Evolutionary conservation across 345 rosid species (phyloP).

Genomic region (Erysimum cheiranthoides): DNA sequence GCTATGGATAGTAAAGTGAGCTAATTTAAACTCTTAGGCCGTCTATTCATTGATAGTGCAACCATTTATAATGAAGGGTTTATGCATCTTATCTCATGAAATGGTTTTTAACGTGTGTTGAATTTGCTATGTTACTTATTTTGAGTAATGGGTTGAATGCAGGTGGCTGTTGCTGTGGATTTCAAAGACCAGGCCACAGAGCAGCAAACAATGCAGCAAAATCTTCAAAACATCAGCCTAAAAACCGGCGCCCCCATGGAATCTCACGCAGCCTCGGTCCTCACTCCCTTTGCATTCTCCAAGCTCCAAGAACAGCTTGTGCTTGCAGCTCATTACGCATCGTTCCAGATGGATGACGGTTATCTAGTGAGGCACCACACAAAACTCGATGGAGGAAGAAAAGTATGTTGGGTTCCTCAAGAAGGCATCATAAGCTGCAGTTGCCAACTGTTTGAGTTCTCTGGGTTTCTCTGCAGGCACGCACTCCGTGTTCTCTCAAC

Average conservation of each 20-base stretch:
- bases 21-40: constrained; percentile 13
- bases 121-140: neutral
- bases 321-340: constrained; percentile 92
- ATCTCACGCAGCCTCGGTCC: constrained; percentile 83
- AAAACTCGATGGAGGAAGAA: constrained; percentile 88
- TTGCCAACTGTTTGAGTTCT: constrained; percentile 93
- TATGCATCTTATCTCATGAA: neutral
- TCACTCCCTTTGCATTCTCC: constrained; percentile 94
- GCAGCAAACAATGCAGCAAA: constrained; percentile 97
- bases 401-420: constrained; percentile 86
- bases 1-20: constrained; percentile 15
- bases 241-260: constrained; percentile 98
- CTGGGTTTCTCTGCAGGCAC: constrained; percentile 94
- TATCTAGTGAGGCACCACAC: constrained; percentile 95
- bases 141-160: constrained; percentile 13
- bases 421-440: constrained; percentile 93
- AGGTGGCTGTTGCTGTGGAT: constrained; percentile 89
- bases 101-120: neutral
- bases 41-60: neutral
- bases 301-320: constrained; percentile 97
- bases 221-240: constrained; percentile 82
- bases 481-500: constrained; percentile 93
- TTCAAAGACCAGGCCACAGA: constrained; percentile 97
- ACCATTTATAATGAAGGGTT: neutral
- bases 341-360: constrained; percentile 83